These are phyloP conservation scores for Carex kokanica DNA, from an alignment of 176 grass and related monocot species.

Conservation along the genomic window DNA sequence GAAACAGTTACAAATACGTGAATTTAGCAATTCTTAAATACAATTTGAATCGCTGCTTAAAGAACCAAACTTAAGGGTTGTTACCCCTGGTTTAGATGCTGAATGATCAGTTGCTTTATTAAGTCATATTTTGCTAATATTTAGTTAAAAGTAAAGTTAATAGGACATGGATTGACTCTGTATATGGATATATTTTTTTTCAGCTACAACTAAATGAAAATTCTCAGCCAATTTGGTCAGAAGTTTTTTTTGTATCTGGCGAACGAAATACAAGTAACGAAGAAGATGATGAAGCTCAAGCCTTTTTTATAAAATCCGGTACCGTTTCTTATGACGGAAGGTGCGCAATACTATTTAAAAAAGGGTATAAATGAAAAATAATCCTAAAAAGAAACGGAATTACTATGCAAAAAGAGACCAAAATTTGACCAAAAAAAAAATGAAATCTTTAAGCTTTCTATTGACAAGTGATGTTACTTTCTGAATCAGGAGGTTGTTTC, in stretches of 20 bases:
- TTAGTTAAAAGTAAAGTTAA: neutral
- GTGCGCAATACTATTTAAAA: constrained; percentile 36
- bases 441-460: neutral
- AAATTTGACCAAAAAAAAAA: neutral
- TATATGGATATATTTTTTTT: constrained; percentile 31
- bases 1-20: neutral
- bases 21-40: neutral
- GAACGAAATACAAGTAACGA: constrained; percentile 40
- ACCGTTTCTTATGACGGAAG: constrained; percentile 59
- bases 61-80: neutral
- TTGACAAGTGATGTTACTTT: constrained; percentile 33
- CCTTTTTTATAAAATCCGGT: constrained; percentile 51
- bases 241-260: constrained; percentile 46
- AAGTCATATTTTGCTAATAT: neutral
- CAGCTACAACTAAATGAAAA: constrained; percentile 97
- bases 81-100: neutral
- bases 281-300: constrained; percentile 41
- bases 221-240: constrained; percentile 88
- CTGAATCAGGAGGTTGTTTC: constrained; percentile 67
- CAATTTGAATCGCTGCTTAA: neutral
- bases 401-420: neutral
- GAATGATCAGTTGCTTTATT: neutral
- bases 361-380: neutral
- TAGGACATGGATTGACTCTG: neutral
- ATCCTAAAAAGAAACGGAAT: neutral